Evolutionary conservation across 257 asterid genomes (phyloP), one percentile per base, ranked within the genome.

Genomic region (Fraxinus quadrangulata): DNA sequence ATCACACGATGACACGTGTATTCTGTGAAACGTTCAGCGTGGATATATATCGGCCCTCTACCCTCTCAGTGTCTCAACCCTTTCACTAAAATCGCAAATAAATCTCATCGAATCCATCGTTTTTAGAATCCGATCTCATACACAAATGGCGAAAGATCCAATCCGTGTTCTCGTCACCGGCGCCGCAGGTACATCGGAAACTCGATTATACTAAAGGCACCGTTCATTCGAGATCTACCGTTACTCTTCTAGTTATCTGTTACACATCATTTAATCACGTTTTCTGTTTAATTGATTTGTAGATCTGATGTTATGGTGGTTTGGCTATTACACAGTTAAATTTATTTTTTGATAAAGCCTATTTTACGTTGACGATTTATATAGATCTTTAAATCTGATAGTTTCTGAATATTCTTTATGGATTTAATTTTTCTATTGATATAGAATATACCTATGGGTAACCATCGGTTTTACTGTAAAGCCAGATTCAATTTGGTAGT

Each of bases 151-250:
- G 1, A 90, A 92, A 31, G 94, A 89, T 30, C 96, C 97, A 80
- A 85, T 88, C 49, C 92, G 96, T 13, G 96, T 92, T 69, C 96
- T 92, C 81, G 97, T 92, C 77, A 90, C 97, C 81, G 97, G 97
- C 45, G 97, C 97, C 34, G 97, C 97, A 30, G 97, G 97, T 92
- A 72, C 36, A 40, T 10, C 11, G 37, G 31, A 23, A 61, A 23
- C 33, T 23, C 5, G 0, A 21, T 23, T 61, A 10, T 24, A 30
- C 17, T 75, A n/a, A 68, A 21, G 59, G 59, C 51, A 4, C 26
- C 4, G 45, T 49, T 33, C 73, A 78, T 71, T 68, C 28, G 17
- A 47, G 81, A 80, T 81, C 88, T 71, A 2, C 1, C 17, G 73
- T 70, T 66, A 33, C 39, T 61, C 33, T 24, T 40, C 30, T 8